Base-by-base conservation (phyloP, 306 rosid species). In the Rubus idaeus region DNA sequence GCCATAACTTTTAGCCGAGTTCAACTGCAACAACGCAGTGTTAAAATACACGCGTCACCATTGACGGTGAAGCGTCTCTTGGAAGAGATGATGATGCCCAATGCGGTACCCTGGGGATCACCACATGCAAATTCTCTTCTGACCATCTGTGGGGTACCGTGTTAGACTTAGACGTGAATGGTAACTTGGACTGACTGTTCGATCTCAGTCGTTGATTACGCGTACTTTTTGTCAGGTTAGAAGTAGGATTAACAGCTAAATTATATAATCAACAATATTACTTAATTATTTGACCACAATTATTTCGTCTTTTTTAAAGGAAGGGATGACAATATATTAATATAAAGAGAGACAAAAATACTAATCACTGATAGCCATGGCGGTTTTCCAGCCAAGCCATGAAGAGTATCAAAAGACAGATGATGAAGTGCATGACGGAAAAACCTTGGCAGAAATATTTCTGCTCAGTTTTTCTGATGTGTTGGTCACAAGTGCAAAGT, bases 371-470 rank as follows among this genome's bases (percentile, higher is more conserved):
- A n/a, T n/a, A n/a, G n/a, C n/a, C n/a, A 68, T 91, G 20, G 84
- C 88, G 8, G 74, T 91, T 71, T 84, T 79, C 79, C 94, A 91
- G 82, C 96, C 96, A 9, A 89, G 96, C 76, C 89, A 89, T 73
- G 96, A 91, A 87, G 88, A 68, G 73, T 77, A 84, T 79, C 97
- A 91, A 55, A 91, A 88, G 77, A 84, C 97, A 3, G 88, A 84
- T 79, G 83, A 88, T 78, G 81, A 70, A 74, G 76, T 75, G 73
- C 97, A 91, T 78, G 90, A 86, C 77, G 84, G 78, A 70, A 89
- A 89, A 72, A 94, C 97, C 62, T 87, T 82, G 91, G 92, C 97
- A 3, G 97, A 91, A 84, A 91, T 91, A 85, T 91, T 87, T 20
- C 88, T 91, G 5, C 82, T 91, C 12, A 91, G 97, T 75, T 71